Conservation (phyloP, 805 yeast genomes). For the Ogataea pignaliae region DNA sequence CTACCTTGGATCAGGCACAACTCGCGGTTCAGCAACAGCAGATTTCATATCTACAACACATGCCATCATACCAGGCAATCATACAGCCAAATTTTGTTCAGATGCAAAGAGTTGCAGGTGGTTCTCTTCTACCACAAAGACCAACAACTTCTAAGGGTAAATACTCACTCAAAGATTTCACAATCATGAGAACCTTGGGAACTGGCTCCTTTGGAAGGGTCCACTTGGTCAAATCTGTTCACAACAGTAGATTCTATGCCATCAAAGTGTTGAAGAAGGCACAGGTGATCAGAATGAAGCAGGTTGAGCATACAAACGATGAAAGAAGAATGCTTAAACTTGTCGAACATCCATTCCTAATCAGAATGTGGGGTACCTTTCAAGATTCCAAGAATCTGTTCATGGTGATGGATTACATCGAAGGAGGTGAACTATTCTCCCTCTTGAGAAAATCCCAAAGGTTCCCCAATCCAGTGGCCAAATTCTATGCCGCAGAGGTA, state of each 20-base stretch:
- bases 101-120: constrained; percentile 24
- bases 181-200: constrained; percentile 52
- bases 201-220: constrained; percentile 62
- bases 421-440: constrained; percentile 59
- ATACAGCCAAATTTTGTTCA: constrained; percentile 30
- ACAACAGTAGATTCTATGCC: constrained; percentile 56
- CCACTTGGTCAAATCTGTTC: constrained; percentile 53
- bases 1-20: constrained; percentile 7
- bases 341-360: constrained; percentile 57
- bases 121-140: constrained; percentile 27
- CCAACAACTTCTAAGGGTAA: constrained; percentile 49
- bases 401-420: constrained; percentile 64
- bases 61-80: constrained; percentile 34
- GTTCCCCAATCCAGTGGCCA: constrained; percentile 60
- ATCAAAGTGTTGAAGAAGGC: constrained; percentile 55
- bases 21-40: constrained; percentile 27
- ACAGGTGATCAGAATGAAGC: constrained; percentile 57
- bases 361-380: constrained; percentile 65
- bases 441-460: constrained; percentile 52
- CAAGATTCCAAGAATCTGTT: constrained; percentile 53
- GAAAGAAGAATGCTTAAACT: constrained; percentile 55
- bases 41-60: constrained; percentile 25
- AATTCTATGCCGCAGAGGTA: constrained; percentile 61
- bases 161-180: constrained; percentile 52
- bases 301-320: constrained; percentile 61